Evolutionary conservation across 257 asterid genomes (phyloP).

Genomic region (Penstemon barbatus): DNA sequence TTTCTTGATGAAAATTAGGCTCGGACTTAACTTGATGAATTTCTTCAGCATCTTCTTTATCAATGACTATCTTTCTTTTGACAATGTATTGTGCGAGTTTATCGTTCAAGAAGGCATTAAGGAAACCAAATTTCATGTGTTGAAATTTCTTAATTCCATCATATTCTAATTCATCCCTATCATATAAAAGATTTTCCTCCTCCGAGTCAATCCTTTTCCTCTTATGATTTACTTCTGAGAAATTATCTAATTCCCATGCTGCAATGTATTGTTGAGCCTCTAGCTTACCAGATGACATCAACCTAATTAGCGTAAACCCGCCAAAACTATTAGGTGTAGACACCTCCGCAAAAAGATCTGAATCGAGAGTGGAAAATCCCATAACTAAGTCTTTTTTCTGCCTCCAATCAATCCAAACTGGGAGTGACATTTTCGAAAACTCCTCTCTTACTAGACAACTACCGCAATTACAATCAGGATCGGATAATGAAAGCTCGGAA

Average conservation of each 20-base stretch:
- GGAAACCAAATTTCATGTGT: constrained; percentile 48
- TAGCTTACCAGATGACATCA: constrained; percentile 74
- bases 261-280: constrained; percentile 68
- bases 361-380: constrained; percentile 66
- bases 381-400: constrained; percentile 54
- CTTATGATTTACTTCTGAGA: constrained; percentile 38
- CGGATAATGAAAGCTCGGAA: constrained; percentile 46
- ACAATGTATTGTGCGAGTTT: constrained; percentile 40
- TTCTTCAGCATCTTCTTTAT: constrained; percentile 26
- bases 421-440: constrained; percentile 46
- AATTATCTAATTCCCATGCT: constrained; percentile 39
- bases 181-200: constrained; percentile 45
- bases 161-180: constrained; percentile 31
- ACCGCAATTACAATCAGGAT: constrained; percentile 56
- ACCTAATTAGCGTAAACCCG: constrained; percentile 57
- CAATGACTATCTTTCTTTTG: constrained; percentile 26
- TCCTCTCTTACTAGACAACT: constrained; percentile 57
- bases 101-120: constrained; percentile 49
- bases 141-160: constrained; percentile 32
- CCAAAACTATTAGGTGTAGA: constrained; percentile 40
- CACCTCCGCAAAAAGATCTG: constrained; percentile 35
- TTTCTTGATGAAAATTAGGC: constrained; percentile 37
- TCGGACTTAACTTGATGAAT: constrained; percentile 24
- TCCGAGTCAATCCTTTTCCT: constrained; percentile 36
- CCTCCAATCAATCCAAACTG: constrained; percentile 84